phyloP scores from a whole-genome alignment of 805 yeast species.

The Peterozyma toletana region DNA sequence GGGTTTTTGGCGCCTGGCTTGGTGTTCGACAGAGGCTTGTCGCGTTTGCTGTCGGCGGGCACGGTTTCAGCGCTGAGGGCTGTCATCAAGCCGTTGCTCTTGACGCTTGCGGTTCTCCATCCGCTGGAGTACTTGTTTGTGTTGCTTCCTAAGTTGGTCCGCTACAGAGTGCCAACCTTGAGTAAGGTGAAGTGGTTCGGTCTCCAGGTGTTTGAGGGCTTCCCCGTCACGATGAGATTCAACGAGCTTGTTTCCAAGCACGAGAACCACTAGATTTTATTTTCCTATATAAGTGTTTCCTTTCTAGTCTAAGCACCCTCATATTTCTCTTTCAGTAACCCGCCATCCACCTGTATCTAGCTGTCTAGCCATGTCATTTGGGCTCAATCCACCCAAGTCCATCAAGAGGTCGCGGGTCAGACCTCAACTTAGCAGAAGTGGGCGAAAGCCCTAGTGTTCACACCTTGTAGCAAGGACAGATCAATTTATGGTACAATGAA shows the following conservation, averaged over 20 bases:
- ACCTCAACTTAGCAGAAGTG: too few relatives aligned
- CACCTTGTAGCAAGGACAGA: too few relatives aligned
- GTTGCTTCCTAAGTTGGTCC: constrained; percentile 41
- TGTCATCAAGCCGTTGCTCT: constrained; percentile 9
- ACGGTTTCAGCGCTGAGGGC: constrained; percentile 11
- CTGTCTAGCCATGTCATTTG: too few relatives aligned
- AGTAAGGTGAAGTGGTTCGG: constrained; percentile 44
- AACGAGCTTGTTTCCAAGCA: constrained; percentile 19
- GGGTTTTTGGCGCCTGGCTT: constrained; percentile 15
- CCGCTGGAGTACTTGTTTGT: constrained; percentile 37
- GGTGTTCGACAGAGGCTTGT: constrained; percentile 9
- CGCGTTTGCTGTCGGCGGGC: constrained; percentile 10
- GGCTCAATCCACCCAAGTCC: too few relatives aligned
- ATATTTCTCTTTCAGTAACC: too few relatives aligned
- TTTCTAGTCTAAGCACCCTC: too few relatives aligned
- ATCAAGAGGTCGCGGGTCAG: too few relatives aligned
- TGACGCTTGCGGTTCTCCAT: constrained; percentile 35
- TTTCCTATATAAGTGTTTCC: too few relatives aligned
- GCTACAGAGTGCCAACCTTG: constrained; percentile 54
- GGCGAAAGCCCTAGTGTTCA: too few relatives aligned
- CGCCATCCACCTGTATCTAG: too few relatives aligned
- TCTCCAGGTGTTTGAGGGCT: constrained; percentile 57
- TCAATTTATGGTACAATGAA: too few relatives aligned
- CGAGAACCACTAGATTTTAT: neutral
- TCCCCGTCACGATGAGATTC: constrained; percentile 40